Percentiles rank a stretch among this genome's conserved stretches.
These are phyloP conservation scores for Amoeboradix gromovi DNA, from an alignment of 371 early-diverging fungal species.

Conservation along the genomic window DNA sequence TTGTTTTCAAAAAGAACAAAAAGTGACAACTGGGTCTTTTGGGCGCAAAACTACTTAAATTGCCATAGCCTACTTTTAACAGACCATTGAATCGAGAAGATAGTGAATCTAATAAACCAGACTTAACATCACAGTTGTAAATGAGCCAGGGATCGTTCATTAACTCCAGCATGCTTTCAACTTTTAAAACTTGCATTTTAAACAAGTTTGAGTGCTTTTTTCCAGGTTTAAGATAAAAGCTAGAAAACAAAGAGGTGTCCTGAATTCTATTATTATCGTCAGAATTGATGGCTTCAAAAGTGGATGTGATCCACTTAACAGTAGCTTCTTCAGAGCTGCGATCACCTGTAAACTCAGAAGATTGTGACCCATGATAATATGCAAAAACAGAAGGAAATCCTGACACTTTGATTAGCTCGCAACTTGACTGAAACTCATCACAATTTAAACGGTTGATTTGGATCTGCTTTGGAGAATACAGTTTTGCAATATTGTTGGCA, in stretches of 20 bases:
- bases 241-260: neutral
- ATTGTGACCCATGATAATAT: neutral
- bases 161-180: neutral
- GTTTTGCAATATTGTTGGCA: neutral
- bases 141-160: neutral
- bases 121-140: neutral
- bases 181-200: neutral
- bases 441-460: neutral
- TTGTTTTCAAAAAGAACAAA: neutral
- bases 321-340: neutral
- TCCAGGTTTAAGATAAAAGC: neutral
- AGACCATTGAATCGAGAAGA: neutral
- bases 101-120: neutral
- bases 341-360: neutral
- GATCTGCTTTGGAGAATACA: neutral
- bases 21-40: neutral
- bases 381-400: neutral
- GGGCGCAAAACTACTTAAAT: neutral
- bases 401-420: neutral
- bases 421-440: neutral
- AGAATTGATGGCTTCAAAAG: neutral
- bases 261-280: neutral
- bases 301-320: neutral
- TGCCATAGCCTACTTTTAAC: neutral
- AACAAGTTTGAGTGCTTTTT: neutral